Base-by-base conservation (phyloP, 306 rosid species). In the Lagenaria siceraria region DNA sequence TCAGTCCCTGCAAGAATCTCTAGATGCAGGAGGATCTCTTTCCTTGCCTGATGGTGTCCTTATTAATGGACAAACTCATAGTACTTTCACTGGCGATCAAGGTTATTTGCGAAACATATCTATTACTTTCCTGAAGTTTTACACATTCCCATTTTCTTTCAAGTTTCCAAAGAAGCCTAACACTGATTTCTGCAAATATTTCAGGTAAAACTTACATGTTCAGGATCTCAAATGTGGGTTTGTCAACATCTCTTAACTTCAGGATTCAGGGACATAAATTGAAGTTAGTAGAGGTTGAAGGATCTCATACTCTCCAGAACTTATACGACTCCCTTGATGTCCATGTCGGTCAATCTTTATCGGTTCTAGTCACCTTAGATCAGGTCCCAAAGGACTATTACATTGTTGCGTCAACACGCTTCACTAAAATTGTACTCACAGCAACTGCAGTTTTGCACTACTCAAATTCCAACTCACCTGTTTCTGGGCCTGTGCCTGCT, bases 171-270 rank as follows among this genome's bases (percentile, higher is more conserved):
- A 56, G 51, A 9, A 76, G 80, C 61, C 19, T 40, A 66, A n/a
- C 24, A 73, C 14, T 55, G 56, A 62, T 2, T 55, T 11, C 29
- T 52, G 36, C 31, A 64, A 48, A 31, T 15, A 58, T 83, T 88
- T 82, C 96, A 95, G 98, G 97, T 29, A 92, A 95, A 83, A 92
- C 97, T 49, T 95, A 90, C 51, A 95, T 86, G 96, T 92, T 95
- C 36, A 85, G 98, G 83, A 83, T 95, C 84, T 95, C 99, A 77
- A 95, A 95, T 80, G 92, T 95, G 35, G 99, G 98, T 18, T 78
- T 92, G 84, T 87, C 92, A 68, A 89, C 91, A 77, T 87, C 97
- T 33, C 82, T 92, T 7, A 92, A 90, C 88, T 92, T 92, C 81
- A 86, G 99, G 75, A 95, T 95, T 77, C 96, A 92, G 36, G 92